phyloP scores from a whole-genome alignment of 2,329 filamentous ascomycete genomes.

The Aspergillus tanneri region DNA sequence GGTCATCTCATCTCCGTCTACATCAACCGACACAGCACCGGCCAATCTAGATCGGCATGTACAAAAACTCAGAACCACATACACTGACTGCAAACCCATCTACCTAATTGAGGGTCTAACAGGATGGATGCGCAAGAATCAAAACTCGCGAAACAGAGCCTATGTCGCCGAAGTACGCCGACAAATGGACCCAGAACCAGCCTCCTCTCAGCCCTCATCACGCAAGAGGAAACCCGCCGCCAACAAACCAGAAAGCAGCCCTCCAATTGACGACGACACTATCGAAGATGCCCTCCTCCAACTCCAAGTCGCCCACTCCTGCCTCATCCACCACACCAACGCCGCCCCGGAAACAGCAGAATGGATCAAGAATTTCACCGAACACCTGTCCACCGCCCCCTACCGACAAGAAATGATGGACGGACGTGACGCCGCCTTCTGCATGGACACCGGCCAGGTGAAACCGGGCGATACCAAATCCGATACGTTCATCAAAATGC shows the following conservation, averaged over 20 bases:
- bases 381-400: slow-evolving; percentile 73
- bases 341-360: slow-evolving; percentile 63
- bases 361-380: slow-evolving; percentile 72
- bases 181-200: slow-evolving; percentile 35
- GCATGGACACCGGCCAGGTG: slow-evolving; percentile 77
- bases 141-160: slow-evolving; percentile 64
- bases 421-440: slow-evolving; percentile 60
- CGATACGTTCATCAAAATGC: slow-evolving; percentile 72
- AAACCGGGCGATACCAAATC: slow-evolving; percentile 62
- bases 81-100: slow-evolving; percentile 57
- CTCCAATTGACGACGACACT: slow-evolving; percentile 64
- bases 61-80: slow-evolving; percentile 53
- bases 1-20: slow-evolving; percentile 41
- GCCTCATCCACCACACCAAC: slow-evolving; percentile 68
- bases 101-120: slow-evolving; percentile 71
- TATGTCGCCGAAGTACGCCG: slow-evolving; percentile 65
- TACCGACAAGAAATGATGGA: slow-evolving; percentile 58
- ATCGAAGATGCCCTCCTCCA: slow-evolving; percentile 70
- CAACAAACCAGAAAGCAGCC: slow-evolving; percentile 42
- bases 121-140: slow-evolving; percentile 67
- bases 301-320: slow-evolving; percentile 66
- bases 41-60: slow-evolving; percentile 60
- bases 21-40: slow-evolving; percentile 40
- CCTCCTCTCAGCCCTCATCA: slow-evolving; percentile 18
- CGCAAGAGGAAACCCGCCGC: slow-evolving; percentile 28